These are phyloP conservation scores for Ustilago xerochloae DNA, from an alignment of 1,284 basidiomycete genomes.

Conservation along the genomic window DNA sequence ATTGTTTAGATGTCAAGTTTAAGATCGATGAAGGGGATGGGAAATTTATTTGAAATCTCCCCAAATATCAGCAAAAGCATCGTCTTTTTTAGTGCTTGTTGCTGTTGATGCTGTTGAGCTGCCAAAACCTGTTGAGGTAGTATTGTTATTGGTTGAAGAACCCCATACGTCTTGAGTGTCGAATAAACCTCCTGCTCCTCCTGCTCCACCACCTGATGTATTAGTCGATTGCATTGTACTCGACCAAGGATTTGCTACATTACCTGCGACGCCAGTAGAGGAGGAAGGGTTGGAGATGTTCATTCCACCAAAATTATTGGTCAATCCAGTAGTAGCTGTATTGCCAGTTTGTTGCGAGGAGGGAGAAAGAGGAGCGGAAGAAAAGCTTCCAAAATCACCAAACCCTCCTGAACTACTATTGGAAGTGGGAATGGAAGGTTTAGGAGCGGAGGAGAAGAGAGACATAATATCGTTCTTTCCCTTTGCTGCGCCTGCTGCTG, in stretches of 20 bases:
- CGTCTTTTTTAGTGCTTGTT: conserved; percentile 47
- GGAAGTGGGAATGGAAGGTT: conserved; percentile 3
- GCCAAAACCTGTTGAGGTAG: neutral
- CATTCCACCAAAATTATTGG: conserved; percentile 23
- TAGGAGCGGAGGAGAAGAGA: conserved; percentile 72
- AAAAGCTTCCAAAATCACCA: conserved; percentile 34
- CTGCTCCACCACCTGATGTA: neutral
- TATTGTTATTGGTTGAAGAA: neutral
- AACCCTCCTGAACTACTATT: conserved; percentile 4
- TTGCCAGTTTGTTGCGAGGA: neutral
- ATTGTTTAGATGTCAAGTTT: too few relatives aligned
- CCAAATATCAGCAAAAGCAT: conserved; percentile 67
- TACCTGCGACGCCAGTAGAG: neutral
- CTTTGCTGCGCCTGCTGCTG: conserved; percentile 25
- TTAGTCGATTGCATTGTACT: neutral
- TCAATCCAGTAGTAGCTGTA: neutral
- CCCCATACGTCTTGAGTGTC: conserved; percentile 62
- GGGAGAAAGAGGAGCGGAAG: conserved; percentile 6
- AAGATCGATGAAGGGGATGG: neutral
- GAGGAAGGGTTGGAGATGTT: conserved; percentile 16
- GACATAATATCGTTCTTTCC: conserved; percentile 85
- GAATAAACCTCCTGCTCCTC: conserved; percentile 33
- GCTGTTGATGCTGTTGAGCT: neutral
- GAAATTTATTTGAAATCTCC: conserved; percentile 59
- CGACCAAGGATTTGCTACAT: conserved; percentile 30